Evolutionary conservation across 2,329 filamentous ascomycete genomes (phyloP), one percentile per base, ranked within the genome.

Genomic region (Fusarium kyushuense): DNA sequence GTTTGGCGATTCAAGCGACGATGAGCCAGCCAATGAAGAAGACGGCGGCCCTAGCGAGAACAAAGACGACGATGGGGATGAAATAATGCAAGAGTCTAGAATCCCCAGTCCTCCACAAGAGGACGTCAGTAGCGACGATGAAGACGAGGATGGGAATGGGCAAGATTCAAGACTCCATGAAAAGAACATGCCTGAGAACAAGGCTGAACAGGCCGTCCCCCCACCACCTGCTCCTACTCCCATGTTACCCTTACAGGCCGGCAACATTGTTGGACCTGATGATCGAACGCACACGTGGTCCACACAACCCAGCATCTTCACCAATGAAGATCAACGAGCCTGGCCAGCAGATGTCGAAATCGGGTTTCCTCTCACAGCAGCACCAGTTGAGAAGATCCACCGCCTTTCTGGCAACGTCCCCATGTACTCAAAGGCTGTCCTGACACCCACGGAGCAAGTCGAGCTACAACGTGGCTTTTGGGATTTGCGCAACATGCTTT

Each of bases 381-480:
- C 75, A 1, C 67, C 75, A 1, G 36, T 76, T 2, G 82, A 84
- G 59, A 66, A 68, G 3, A 65, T 84, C 19, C 72, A 83, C 45
- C 73, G 73, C 13, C 79, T 75, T 0, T 72, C 75, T 1, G 66
- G 69, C 19, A 74, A 72, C 30, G 67, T 81, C 27, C 81, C 82
- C 2, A 76, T 77, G 45, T 69, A 81, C 17, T 77, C 76, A 17
- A 75, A 78, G 25, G 77, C 74, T 2, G 72, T 83, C 17, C 69
- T 83, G 54, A 84, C 82, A 0, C 77, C 78, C 0, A 79, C 76
- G 0, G 82, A 84, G 63, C 75, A 80, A 49, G 75, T 72, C 3
- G 68, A 74, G 6, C 72, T 84, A 1, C 79, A 83, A 33, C 7
- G 3, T 0, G 7, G 27, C 11, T 29, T 60, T 19, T 58, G 49